Base-by-base conservation (phyloP, 78 protist species). In the Corallochytrium limacisporum region DNA sequence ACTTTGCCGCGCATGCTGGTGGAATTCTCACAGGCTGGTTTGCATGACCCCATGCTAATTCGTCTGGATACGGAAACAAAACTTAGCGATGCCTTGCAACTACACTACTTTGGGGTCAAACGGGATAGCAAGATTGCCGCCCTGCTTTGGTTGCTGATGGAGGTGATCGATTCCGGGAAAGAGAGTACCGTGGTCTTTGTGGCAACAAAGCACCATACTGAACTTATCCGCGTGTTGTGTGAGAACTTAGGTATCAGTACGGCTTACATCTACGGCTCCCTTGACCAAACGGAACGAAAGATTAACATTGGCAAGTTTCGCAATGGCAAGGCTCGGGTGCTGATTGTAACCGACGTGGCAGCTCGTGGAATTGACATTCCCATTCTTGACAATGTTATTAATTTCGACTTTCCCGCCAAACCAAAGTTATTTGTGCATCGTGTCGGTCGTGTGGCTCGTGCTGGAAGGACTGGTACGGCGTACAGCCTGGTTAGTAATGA, bases 341-440 rank as follows among this genome's bases (percentile, higher is more conserved):
- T 97, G 36, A 28, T 97, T 5, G 98, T 93, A 43, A 97, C 99
- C 10, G 99, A 97, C 73, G 85, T 97, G 2, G 99, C 99, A 0
- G 98, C 99, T 0, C 92, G 99, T 28, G 99, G 99, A 53, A 72
- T 94, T 18, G 99, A 97, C 72, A 85, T 97, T 53, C 99, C 99
- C 12, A 47, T 88, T 28, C 82, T 98, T 20, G 98, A 98, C 72
- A 76, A 84, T 50, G 99, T 96, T 2, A 83, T 98, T 74, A 93
- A 95, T 88, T 94, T 69, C 63, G 95, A 95, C 69, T 96, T 95
- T 37, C 98, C 99, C 18, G 48, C 91, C 4, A 59, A 51, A 43
- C 84, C 97, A 13, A 96, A 96, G 59, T 8, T 53, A 53, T 98
- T 94, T 79, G 76, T 96, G 36, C 99, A 98, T 38, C 80, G 99